A percentile compares a stretch with the other conserved stretches of the same genome.
These are phyloP conservation scores for Xerocomus nothofagi DNA, from an alignment of 1,284 basidiomycete genomes.

Conservation along the genomic window DNA sequence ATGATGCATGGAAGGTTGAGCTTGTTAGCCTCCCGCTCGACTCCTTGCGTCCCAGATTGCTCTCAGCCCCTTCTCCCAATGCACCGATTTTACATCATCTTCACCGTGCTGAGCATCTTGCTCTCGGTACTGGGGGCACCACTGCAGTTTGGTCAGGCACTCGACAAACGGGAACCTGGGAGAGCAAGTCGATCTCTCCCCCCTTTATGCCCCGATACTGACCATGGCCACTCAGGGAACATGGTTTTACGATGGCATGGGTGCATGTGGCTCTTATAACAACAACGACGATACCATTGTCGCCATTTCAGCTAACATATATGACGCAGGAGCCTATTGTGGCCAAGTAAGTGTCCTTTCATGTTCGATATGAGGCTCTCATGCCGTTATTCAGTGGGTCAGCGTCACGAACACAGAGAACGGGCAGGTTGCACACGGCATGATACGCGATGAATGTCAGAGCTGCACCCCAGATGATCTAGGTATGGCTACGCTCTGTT, in stretches of 20 bases:
- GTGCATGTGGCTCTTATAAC: constrained; percentile 51
- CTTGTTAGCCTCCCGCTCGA: constrained; percentile 3
- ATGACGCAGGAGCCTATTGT: constrained; percentile 46
- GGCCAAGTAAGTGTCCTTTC: constrained; percentile 40
- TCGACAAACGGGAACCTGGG: constrained; percentile 53
- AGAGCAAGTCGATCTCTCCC: constrained; percentile 39
- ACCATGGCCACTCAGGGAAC: constrained; percentile 35
- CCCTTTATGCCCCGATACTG: background rate
- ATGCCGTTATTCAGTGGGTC: constrained; percentile 42
- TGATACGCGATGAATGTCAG: constrained; percentile 48
- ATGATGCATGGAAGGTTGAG: background rate
- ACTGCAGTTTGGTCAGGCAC: constrained; percentile 34
- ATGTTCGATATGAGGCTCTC: constrained; percentile 5
- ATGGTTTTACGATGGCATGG: constrained; percentile 43
- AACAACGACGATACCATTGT: constrained; percentile 43
- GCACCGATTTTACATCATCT: constrained; percentile 41
- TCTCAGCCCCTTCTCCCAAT: constrained; percentile 27
- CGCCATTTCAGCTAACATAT: constrained; percentile 47
- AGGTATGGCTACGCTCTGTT: constrained; percentile 38
- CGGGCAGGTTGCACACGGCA: constrained; percentile 42
- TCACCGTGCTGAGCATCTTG: constrained; percentile 46
- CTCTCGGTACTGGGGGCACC: constrained; percentile 49
- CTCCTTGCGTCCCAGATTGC: background rate
- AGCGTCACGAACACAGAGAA: constrained; percentile 47
- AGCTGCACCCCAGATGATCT: constrained; percentile 45